These are phyloP conservation scores for Monilinia laxa DNA, from an alignment of 2,329 filamentous ascomycete species.

Conservation along the genomic window DNA sequence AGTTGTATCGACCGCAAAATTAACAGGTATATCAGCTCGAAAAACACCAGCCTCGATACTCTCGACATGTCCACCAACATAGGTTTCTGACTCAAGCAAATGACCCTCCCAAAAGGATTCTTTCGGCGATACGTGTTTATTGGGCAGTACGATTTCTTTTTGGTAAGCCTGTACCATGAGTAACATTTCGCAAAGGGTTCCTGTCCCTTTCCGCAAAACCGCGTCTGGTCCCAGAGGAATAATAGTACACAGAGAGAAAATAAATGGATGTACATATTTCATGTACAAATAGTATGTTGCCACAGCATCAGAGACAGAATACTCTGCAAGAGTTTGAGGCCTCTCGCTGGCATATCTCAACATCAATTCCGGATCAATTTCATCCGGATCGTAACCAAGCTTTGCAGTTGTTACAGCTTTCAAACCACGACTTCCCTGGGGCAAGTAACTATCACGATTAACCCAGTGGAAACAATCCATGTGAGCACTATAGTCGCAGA, in stretches of 20 bases:
- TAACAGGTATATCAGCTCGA: constrained; percentile 89
- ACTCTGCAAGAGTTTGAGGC: constrained; percentile 92
- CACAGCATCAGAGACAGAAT: constrained; percentile 97
- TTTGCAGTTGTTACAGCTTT: constrained; percentile 98
- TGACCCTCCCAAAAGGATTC: constrained; percentile 98
- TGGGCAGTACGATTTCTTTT: constrained; percentile 87
- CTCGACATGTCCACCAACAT: constrained; percentile 97
- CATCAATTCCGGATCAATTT: constrained; percentile 97
- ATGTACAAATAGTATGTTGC: constrained; percentile 99
- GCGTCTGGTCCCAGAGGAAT: constrained; percentile 91
- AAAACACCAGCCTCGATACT: constrained; percentile 99
- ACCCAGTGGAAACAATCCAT: constrained; percentile 99
- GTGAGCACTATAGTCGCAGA: constrained; percentile 92
- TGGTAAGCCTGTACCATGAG: constrained; percentile 98
- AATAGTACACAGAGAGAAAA: constrained; percentile 97
- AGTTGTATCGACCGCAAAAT: constrained; percentile 84
- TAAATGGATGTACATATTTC: constrained; percentile 99
- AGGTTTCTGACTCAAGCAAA: constrained; percentile 93
- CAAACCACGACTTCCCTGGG: constrained; percentile 92
- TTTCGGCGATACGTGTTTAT: constrained; percentile 88
- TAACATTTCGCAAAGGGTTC: constrained; percentile 98
- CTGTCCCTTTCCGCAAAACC: constrained; percentile 89
- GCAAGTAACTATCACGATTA: constrained; percentile 95
- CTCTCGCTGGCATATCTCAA: constrained; percentile 85
- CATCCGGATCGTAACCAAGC: constrained; percentile 96